Evolutionary conservation across 164 flowering plant genomes (phyloP).

Genomic region (Saururus chinensis): DNA sequence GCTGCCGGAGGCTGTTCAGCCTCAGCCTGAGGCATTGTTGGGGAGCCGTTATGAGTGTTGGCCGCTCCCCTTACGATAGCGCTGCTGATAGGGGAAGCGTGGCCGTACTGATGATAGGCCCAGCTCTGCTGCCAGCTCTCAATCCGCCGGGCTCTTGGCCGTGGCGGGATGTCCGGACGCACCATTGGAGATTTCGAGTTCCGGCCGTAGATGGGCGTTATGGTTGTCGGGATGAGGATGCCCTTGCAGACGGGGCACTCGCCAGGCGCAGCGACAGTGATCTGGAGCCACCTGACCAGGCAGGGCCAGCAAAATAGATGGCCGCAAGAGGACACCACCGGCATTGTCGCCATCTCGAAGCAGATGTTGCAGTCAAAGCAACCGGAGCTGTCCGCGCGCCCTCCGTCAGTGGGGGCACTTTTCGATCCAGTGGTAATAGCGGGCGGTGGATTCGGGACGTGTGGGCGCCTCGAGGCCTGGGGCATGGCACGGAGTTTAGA

Average conservation of each 20-base stretch:
- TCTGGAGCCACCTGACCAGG: slow-evolving; percentile 35
- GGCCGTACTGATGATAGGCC: neutral
- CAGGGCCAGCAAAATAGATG: slow-evolving; percentile 63
- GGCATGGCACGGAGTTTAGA: too few species aligned
- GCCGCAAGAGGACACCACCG: slow-evolving; percentile 48
- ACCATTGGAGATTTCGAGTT: neutral
- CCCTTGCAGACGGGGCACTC: slow-evolving; percentile 82
- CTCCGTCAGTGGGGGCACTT: too few species aligned
- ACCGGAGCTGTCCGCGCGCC: neutral
- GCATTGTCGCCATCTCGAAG: slow-evolving; percentile 37
- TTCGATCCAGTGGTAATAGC: too few species aligned
- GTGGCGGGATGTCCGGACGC: neutral
- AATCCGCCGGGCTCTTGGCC: neutral
- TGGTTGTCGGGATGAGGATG: neutral
- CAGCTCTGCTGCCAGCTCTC: neutral
- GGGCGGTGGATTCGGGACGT: too few species aligned
- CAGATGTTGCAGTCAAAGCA: slow-evolving; percentile 41
- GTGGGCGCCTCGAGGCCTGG: too few species aligned
- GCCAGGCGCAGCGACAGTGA: slow-evolving; percentile 43
- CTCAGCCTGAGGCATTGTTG: too few species aligned
- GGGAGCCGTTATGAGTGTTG: neutral
- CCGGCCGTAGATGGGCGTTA: slow-evolving; percentile 69
- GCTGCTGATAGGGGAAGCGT: neutral
- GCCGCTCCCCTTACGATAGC: too few species aligned
- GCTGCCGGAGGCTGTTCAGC: neutral